Percentiles rank a stretch among this genome's conserved stretches.
phyloP scores from a whole-genome alignment of 306 rosid species.

The Vicia sativa region DNA sequence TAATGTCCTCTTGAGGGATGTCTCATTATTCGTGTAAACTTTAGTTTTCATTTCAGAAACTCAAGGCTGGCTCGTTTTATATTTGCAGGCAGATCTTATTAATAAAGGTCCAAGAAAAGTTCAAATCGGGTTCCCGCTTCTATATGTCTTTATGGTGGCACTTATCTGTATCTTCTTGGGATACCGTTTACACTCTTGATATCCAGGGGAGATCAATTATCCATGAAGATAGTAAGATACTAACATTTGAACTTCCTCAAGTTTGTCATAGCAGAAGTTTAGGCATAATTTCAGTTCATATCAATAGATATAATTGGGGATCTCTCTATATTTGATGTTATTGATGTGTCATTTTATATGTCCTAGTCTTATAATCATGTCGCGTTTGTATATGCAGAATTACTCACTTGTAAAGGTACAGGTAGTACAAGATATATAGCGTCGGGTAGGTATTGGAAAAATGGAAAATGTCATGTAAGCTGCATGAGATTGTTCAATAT shows the following conservation, averaged over 20 bases:
- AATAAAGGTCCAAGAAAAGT: constrained; percentile 51
- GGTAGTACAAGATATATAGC: constrained; percentile 25
- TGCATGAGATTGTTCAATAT: constrained; percentile 13
- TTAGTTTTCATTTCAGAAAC: constrained; percentile 28
- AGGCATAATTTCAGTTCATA: constrained; percentile 36
- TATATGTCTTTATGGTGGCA: constrained; percentile 84
- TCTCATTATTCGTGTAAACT: not conserved
- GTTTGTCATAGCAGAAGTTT: constrained; percentile 40
- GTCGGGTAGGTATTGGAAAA: constrained; percentile 27
- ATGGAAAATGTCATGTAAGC: constrained; percentile 28
- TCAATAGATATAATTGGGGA: constrained; percentile 29
- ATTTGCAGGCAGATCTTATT: constrained; percentile 65
- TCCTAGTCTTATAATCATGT: constrained; percentile 26
- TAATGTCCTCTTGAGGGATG: constrained; percentile 9
- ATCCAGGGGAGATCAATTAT: constrained; percentile 1
- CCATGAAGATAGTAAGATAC: constrained; percentile 39
- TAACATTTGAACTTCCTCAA: constrained; percentile 36
- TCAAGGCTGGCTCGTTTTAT: constrained; percentile 13
- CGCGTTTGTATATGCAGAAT: constrained; percentile 42
- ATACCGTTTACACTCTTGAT: constrained; percentile 60
- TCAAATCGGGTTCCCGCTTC: constrained; percentile 76
- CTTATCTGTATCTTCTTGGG: constrained; percentile 67
- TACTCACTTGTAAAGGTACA: constrained; percentile 39
- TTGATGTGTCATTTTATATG: constrained; percentile 30
- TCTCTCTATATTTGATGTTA: constrained; percentile 33